phyloP scores from a whole-genome alignment of 805 yeast genomes.

The Metschnikowia koreensis region DNA sequence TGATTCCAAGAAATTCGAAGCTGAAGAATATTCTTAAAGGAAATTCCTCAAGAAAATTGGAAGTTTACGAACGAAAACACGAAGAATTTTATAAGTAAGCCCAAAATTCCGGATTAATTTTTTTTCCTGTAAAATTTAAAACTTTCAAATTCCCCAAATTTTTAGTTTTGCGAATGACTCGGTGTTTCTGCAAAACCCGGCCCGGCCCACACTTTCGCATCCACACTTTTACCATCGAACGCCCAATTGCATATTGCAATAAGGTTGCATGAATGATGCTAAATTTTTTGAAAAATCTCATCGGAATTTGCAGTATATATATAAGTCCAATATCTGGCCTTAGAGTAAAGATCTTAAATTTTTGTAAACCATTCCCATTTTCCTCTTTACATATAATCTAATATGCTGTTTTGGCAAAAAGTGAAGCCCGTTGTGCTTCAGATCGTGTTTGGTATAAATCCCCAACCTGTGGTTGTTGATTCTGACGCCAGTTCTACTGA shows the following conservation, averaged over 20 bases:
- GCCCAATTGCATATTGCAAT: background rate
- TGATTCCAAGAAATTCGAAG: no score
- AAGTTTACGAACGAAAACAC: no score
- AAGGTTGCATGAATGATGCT: background rate
- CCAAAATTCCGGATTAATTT: no score
- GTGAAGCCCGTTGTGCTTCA: slow-evolving; percentile 8
- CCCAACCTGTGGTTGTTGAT: slow-evolving; percentile 4
- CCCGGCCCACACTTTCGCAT: background rate
- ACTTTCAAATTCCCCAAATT: no score
- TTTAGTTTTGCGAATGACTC: no score
- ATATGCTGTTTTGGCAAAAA: slow-evolving; percentile 7
- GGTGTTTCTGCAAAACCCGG: no score
- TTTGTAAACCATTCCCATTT: background rate
- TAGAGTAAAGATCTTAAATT: background rate
- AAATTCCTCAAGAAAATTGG: no score
- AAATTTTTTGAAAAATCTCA: no score
- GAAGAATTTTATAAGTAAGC: no score
- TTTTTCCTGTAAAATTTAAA: no score
- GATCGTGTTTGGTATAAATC: slow-evolving; percentile 15
- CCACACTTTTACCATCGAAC: background rate
- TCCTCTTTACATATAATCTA: background rate
- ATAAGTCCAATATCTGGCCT: background rate
- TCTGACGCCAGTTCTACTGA: slow-evolving; percentile 7
- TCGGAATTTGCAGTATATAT: background rate
- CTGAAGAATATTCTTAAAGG: no score